Evolutionary conservation across 2,329 filamentous ascomycete genomes (phyloP).

Genomic region (Chaetomium strumarium): DNA sequence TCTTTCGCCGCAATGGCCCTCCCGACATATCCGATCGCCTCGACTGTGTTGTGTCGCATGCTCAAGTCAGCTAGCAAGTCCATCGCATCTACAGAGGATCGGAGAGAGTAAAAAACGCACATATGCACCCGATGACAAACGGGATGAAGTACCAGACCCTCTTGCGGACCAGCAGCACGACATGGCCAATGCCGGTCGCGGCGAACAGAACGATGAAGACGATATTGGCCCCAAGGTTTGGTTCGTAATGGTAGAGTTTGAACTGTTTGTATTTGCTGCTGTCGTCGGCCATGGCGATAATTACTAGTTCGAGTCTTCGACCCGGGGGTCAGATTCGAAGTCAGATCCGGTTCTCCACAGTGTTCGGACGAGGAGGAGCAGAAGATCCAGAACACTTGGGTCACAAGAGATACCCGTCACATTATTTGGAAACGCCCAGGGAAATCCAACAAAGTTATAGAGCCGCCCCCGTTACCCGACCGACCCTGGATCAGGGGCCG

Average conservation of each 20-base stretch:
- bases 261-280: not conserved
- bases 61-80: not conserved
- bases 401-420: not conserved
- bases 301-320: too few relatives aligned
- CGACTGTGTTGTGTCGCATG: constrained; percentile 37
- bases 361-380: not conserved
- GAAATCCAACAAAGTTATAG: not conserved
- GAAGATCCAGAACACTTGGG: too few relatives aligned
- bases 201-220: constrained; percentile 37
- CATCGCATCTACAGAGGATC: not conserved
- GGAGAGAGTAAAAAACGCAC: constrained; percentile 29
- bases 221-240: constrained; percentile 36
- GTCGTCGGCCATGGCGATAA: not conserved
- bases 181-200: constrained; percentile 33
- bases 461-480: not conserved
- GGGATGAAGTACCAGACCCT: constrained; percentile 47
- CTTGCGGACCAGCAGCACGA: constrained; percentile 32
- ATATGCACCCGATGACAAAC: constrained; percentile 46
- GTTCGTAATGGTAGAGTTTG: constrained; percentile 40
- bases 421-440: not conserved
- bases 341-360: not conserved
- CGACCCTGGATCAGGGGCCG: not conserved
- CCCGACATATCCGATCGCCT: constrained; percentile 47
- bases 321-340: not conserved
- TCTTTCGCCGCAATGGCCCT: constrained; percentile 39